These are phyloP conservation scores for Metschnikowia picachoensis DNA, from an alignment of 805 yeast genomes.

Conservation along the genomic window DNA sequence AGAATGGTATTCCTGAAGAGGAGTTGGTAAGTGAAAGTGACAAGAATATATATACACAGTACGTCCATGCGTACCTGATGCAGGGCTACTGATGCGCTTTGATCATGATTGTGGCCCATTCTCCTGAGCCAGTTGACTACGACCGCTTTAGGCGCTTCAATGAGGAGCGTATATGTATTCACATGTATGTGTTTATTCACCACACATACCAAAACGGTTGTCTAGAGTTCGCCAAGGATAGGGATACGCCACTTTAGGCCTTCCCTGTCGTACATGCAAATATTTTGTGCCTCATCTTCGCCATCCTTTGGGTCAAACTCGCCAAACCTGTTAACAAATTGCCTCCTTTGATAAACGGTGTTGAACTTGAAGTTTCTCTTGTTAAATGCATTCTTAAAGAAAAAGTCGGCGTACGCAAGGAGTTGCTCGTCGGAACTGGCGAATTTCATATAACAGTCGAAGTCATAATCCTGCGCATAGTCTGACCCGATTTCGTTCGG, in stretches of 20 bases:
- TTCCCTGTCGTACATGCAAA: constrained; percentile 32
- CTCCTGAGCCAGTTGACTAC: too few species aligned
- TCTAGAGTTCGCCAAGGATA: constrained; percentile 31
- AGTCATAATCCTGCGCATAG: constrained; percentile 20
- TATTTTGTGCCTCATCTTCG: constrained; percentile 4
- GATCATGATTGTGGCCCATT: too few species aligned
- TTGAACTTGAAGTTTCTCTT: constrained; percentile 36
- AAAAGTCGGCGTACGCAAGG: constrained; percentile 32
- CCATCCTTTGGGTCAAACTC: constrained; percentile 27
- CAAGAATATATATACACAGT: constrained; percentile 2
- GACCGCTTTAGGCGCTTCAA: too few species aligned
- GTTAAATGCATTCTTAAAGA: constrained; percentile 29
- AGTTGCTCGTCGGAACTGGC: constrained; percentile 16
- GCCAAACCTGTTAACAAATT: constrained; percentile 40
- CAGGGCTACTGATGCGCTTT: too few species aligned
- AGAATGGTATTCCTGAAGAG: not conserved
- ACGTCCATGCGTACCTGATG: not conserved
- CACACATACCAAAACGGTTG: too few species aligned
- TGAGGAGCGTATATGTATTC: too few species aligned
- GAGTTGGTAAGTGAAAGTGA: not conserved
- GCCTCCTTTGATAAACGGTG: constrained; percentile 39
- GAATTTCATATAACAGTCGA: constrained; percentile 2
- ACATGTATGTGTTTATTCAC: too few species aligned
- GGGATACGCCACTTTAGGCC: constrained; percentile 45
- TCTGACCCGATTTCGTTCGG: constrained; percentile 9